These are phyloP conservation scores for Kingdonia uniflora DNA, from an alignment of 164 flowering plant genomes.

Conservation along the genomic window DNA sequence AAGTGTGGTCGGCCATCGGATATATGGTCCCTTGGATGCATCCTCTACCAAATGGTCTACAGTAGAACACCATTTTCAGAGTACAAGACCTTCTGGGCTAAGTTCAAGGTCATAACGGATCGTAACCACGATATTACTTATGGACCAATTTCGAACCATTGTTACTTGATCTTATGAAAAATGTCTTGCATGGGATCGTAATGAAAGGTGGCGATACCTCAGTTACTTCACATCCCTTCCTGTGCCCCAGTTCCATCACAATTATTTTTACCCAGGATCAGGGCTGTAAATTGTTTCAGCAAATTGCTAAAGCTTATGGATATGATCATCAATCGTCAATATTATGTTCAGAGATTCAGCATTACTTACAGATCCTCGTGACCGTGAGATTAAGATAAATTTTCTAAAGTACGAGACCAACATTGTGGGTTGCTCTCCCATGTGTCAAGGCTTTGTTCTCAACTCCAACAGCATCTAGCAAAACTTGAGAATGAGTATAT, in stretches of 20 bases:
- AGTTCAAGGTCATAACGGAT: conserved; percentile 91
- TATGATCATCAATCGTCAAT: conserved; percentile 32
- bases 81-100: conserved; percentile 97
- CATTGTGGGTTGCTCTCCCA: conserved; percentile 32
- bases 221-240: conserved; percentile 85
- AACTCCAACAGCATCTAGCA: conserved; percentile 32
- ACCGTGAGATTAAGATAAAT: conserved; percentile 6
- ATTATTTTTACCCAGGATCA: conserved; percentile 21
- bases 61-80: conserved; percentile 94
- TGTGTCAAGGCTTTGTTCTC: conserved; percentile 34
- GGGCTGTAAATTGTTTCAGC: conserved; percentile 34
- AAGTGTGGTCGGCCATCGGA: conserved; percentile 98
- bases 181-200: conserved; percentile 91
- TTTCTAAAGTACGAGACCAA: conserved; percentile 22
- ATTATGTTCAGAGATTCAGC: conserved; percentile 39
- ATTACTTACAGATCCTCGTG: conserved; percentile 26
- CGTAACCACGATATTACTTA: conserved; percentile 69
- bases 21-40: conserved; percentile 99
- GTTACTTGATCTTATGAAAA: conserved; percentile 90
- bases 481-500: conserved; percentile 9
- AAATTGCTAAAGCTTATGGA: conserved; percentile 40
- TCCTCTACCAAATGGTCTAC: conserved; percentile 95
- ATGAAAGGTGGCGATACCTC: conserved; percentile 89
- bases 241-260: conserved; percentile 51
- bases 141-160: conserved; percentile 70